Evolutionary conservation across 2,329 filamentous ascomycete genomes (phyloP), one percentile per base, ranked within the genome.

Genomic region (Colletotrichum zoysiae): DNA sequence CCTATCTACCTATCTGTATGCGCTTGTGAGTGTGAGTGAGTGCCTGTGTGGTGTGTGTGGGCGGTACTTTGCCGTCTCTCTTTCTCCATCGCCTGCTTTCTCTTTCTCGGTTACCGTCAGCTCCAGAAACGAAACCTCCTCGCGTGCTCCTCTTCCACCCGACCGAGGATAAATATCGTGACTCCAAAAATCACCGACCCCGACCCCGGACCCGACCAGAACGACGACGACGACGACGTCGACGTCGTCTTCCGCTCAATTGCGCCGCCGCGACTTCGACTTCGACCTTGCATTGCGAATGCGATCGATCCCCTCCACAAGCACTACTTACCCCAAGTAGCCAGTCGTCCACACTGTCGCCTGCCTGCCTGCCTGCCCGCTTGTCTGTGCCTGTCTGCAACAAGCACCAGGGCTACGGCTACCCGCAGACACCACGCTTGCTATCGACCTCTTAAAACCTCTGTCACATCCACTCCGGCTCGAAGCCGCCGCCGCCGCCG

Each of bases 141-240:
- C 60, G 70, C 66, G 66, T 72, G 70, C 66, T 65, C 67, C 67
- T 71, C 64, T 65, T 74, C 58, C 69, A 63, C 69, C 58, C 51
- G 67, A 72, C 73, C 73, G 73, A 74, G 73, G 71, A 72, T 71
- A 71, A 74, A 66, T 59, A 74, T 63, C 50, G 61, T 55, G 61
- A 71, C 56, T 44, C 51, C 58, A 53, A 62, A 63, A 63, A 42
- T 18, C 50, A 42, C 51, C 65, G 42, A 48, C 18, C 35, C 20
- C 42, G 48, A 56, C 61, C 61, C 48, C 64, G 58, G 58, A 42
- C 59, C 42, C 69, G 35, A 62, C 38, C 51, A 11, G 35, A 48
- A 56, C 51, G 44, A 30, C 56, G 65, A 68, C 53, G 44, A 65
- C 67, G 23, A 51, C 23, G 30, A 42, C 57, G 44, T 63, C 38